Evolutionary conservation across 306 rosid genomes (phyloP), one percentile per base, ranked within the genome.

Genomic region (Vigna nakashimae): DNA sequence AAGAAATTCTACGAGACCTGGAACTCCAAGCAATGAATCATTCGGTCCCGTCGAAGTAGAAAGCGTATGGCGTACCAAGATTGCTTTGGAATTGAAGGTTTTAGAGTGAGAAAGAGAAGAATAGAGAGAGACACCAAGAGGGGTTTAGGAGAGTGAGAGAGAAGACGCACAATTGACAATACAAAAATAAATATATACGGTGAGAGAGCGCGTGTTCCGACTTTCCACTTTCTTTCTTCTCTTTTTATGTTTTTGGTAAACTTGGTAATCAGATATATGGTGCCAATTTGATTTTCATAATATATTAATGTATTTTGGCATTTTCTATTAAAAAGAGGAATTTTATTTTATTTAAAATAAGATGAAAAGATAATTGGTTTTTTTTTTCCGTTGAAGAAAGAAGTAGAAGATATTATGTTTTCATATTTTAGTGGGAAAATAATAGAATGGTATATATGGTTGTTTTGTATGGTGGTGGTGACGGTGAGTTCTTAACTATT

Each of bases 91-190:
- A 74, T 69, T 81, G 3, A 74, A 78, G 82, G 82, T 53, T 82
- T 82, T 79, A 76, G 79, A 85, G 80, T 11, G 84, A 79, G 82
- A 71, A 51, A 82, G 43, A 32, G 57, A 84, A 22, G 69, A 0
- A n/a, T n/a, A 28, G 18, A 76, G 17, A 72, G 26, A 82, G 45
- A 9, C 17, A 14, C 12, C 18, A 20, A 59, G 52, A 43, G 69
- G 22, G 87, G 81, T 26, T 77, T 80, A 69, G 77, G 28, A 12
- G 15, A 42, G 65, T 56, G 66, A 45, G 18, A 36, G 53, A 63
- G 66, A 56, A 73, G 62, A 55, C 32, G 4, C 79, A 6, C 42
- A 14, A 58, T 26, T 57, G 32, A 84, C 49, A 16, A 75, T 48
- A 17, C 18, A 6, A 55, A 8, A 55, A 10, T 26, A 57, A 22